Conservation (phyloP, 106 monocot species). For the Gastrodia elata region DNA sequence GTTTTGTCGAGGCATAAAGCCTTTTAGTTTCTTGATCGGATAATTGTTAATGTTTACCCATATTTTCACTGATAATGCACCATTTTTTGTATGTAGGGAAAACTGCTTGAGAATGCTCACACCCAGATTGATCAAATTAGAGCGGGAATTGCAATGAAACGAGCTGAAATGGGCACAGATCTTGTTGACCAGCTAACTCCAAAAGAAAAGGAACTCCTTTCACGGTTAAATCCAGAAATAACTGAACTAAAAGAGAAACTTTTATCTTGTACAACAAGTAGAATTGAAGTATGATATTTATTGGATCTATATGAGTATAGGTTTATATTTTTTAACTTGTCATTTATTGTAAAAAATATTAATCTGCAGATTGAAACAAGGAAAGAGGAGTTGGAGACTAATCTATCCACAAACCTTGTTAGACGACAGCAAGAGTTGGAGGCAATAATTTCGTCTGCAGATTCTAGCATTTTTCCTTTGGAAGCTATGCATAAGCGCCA, state of each 20-base stretch:
- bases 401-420: slow-evolving; percentile 89
- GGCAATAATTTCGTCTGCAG: slow-evolving; percentile 58
- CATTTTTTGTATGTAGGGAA: slow-evolving; percentile 52
- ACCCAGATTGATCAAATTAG: slow-evolving; percentile 86
- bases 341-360: not conserved
- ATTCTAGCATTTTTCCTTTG: slow-evolving; percentile 38
- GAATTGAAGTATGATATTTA: slow-evolving; percentile 52
- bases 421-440: slow-evolving; percentile 80
- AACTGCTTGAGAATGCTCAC: slow-evolving; percentile 61
- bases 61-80: not conserved
- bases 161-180: slow-evolving; percentile 98
- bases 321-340: not conserved
- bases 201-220: slow-evolving; percentile 74
- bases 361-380: slow-evolving; percentile 82
- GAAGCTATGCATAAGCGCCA: slow-evolving; percentile 57
- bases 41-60: not conserved
- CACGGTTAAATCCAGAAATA: slow-evolving; percentile 90
- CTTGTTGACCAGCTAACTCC: slow-evolving; percentile 85
- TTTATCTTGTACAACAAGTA: slow-evolving; percentile 68
- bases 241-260: slow-evolving; percentile 88
- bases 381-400: slow-evolving; percentile 93
- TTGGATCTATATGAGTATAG: not conserved
- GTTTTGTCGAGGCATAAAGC: not conserved
- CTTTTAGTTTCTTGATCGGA: not conserved
- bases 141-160: slow-evolving; percentile 88